phyloP scores from a whole-genome alignment of 2,329 filamentous ascomycete genomes.

The Botrytis hyacinthi region DNA sequence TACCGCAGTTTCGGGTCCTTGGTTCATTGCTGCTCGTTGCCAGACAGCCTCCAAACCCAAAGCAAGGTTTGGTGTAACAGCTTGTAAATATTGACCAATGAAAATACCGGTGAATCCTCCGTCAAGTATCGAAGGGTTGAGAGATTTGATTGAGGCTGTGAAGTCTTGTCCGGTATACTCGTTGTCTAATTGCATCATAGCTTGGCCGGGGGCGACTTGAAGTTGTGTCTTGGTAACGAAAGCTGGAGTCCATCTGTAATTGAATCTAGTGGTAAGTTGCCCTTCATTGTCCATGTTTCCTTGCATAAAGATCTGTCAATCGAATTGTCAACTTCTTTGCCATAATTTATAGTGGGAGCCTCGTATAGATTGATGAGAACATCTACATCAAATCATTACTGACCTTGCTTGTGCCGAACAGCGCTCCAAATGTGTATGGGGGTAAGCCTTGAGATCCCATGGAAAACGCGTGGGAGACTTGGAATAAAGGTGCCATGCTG shows the following conservation, averaged over 20 bases:
- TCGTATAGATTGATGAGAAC: neutral
- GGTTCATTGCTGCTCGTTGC: slow-evolving; percentile 80
- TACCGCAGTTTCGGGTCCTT: slow-evolving; percentile 85
- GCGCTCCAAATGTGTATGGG: slow-evolving; percentile 90
- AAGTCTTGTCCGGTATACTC: slow-evolving; percentile 95
- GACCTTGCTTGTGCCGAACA: slow-evolving; percentile 93
- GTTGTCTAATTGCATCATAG: slow-evolving; percentile 91
- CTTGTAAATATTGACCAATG: slow-evolving; percentile 93
- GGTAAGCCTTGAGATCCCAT: slow-evolving; percentile 87
- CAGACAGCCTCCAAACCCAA: slow-evolving; percentile 90
- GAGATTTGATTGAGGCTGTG: slow-evolving; percentile 84
- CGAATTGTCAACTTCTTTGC: slow-evolving; percentile 27
- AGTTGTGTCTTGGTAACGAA: slow-evolving; percentile 85
- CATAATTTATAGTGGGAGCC: neutral
- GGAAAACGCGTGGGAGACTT: slow-evolving; percentile 94
- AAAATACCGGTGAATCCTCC: slow-evolving; percentile 92
- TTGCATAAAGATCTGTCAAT: slow-evolving; percentile 81
- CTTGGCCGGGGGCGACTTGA: slow-evolving; percentile 75
- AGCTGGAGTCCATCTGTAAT: slow-evolving; percentile 81
- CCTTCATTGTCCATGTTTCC: slow-evolving; percentile 93
- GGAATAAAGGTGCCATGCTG: slow-evolving; percentile 89
- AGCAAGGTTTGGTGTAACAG: slow-evolving; percentile 80
- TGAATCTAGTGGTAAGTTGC: slow-evolving; percentile 81
- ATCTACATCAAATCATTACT: slow-evolving; percentile 36
- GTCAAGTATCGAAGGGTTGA: slow-evolving; percentile 93